Conservation (phyloP, 495 filamentous ascomycete genomes). For the Pseudevernia furfuracea region DNA sequence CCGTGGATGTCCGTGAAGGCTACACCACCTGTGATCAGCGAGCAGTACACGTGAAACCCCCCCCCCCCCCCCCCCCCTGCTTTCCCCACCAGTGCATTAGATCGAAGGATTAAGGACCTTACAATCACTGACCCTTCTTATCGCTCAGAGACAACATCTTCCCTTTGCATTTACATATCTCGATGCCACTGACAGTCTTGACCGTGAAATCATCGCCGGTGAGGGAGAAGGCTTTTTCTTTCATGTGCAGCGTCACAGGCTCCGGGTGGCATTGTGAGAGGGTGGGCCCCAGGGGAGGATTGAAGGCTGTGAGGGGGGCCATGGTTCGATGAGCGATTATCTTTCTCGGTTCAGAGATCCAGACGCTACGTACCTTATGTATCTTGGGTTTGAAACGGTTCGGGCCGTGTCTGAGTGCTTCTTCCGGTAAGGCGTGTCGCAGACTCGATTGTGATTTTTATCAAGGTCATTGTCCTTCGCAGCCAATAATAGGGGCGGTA, state of each 20-base stretch:
- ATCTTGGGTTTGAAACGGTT: too few species aligned
- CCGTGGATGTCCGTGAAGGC: slow-evolving; percentile 17
- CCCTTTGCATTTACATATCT: slow-evolving; percentile 23
- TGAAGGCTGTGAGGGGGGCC: slow-evolving; percentile 16
- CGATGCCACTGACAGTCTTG: slow-evolving; percentile 12
- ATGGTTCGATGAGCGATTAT: not conserved
- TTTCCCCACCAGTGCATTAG: not conserved
- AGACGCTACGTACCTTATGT: too few species aligned
- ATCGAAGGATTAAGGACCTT: not conserved
- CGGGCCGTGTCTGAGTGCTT: too few species aligned
- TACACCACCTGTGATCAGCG: not conserved
- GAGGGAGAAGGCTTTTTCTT: slow-evolving; percentile 20
- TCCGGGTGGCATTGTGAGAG: slow-evolving; percentile 17
- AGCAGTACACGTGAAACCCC: not conserved
- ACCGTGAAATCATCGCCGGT: slow-evolving; percentile 23
- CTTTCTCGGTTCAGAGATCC: not conserved
- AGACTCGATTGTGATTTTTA: too few species aligned
- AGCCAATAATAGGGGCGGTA: too few species aligned
- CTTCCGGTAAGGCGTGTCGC: too few species aligned
- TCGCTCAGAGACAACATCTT: slow-evolving; percentile 16
- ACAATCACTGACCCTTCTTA: slow-evolving; percentile 12
- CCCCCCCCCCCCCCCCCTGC: not conserved
- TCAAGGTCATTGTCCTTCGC: too few species aligned
- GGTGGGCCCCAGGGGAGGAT: slow-evolving; percentile 13
- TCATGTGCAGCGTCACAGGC: slow-evolving; percentile 23